Conservation (phyloP, 108 stramenopile species). For the Skeletonema tropicum region DNA sequence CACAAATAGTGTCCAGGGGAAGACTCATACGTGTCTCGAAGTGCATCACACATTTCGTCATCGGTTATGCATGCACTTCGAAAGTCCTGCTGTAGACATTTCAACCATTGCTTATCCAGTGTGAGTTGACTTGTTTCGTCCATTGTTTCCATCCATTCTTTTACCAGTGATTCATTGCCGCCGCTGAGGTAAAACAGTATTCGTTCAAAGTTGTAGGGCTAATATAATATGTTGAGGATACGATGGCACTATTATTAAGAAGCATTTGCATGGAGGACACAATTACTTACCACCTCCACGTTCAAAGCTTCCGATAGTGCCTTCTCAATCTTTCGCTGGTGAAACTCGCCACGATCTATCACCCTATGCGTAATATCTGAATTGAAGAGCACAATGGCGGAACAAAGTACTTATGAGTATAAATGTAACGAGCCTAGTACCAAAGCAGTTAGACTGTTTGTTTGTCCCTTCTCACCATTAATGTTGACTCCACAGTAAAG, state of each 20-base stretch:
- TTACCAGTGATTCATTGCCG: constrained; percentile 50
- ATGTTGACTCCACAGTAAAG: constrained; percentile 75
- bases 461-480: constrained; percentile 54
- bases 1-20: constrained; percentile 42
- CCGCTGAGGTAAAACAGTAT: constrained; percentile 76
- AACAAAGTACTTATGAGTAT: background rate
- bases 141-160: constrained; percentile 69
- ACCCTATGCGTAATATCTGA: constrained; percentile 69
- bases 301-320: constrained; percentile 91
- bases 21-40: constrained; percentile 30
- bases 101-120: constrained; percentile 41
- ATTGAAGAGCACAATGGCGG: background rate
- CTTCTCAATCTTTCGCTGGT: constrained; percentile 60
- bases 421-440: background rate
- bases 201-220: constrained; percentile 91
- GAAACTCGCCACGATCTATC: constrained; percentile 63
- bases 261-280: background rate
- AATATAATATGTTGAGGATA: background rate
- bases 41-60: constrained; percentile 72
- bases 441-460: background rate
- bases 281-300: constrained; percentile 69
- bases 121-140: constrained; percentile 52
- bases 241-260: background rate
- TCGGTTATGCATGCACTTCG: constrained; percentile 76
- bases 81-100: constrained; percentile 64